phyloP scores from a whole-genome alignment of 805 yeast species.

The Lachancea waltii region DNA sequence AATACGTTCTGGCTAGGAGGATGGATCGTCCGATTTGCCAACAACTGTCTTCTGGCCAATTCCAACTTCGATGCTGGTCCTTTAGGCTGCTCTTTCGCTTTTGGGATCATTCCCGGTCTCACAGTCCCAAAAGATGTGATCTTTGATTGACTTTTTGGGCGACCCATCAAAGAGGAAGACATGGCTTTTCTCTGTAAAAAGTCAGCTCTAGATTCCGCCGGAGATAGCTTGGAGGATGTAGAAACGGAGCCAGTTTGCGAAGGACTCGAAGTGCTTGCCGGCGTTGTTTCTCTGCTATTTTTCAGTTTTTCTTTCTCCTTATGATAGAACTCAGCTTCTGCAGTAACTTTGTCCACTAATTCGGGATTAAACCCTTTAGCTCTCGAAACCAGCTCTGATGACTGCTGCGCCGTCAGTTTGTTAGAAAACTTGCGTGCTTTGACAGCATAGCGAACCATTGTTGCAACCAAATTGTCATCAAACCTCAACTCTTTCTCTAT shows the following conservation, averaged over 20 bases:
- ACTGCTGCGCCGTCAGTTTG: slow-evolving; percentile 61
- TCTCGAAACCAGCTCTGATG: slow-evolving; percentile 52
- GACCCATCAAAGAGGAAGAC: slow-evolving; percentile 25
- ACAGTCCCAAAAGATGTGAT: slow-evolving; percentile 36
- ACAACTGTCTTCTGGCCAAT: slow-evolving; percentile 32
- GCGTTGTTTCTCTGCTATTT: slow-evolving; percentile 9
- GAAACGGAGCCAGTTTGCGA: slow-evolving; percentile 4
- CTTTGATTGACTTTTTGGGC: slow-evolving; percentile 32
- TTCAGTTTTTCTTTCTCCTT: slow-evolving; percentile 25
- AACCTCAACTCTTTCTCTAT: slow-evolving; percentile 45
- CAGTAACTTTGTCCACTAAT: slow-evolving; percentile 47
- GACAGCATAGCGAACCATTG: slow-evolving; percentile 57
- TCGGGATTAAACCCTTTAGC: slow-evolving; percentile 50
- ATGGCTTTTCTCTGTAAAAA: slow-evolving; percentile 29
- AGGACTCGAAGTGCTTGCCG: slow-evolving; percentile 4
- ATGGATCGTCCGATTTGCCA: slow-evolving; percentile 31
- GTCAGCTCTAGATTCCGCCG: slow-evolving; percentile 27
- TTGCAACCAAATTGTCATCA: slow-evolving; percentile 46
- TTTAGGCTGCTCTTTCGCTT: slow-evolving; percentile 17
- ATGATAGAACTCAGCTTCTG: slow-evolving; percentile 37
- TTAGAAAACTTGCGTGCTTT: slow-evolving; percentile 63
- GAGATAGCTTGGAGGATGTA: slow-evolving; percentile 4
- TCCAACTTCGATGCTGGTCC: slow-evolving; percentile 36
- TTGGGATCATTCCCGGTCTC: slow-evolving; percentile 23
- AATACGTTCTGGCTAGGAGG: slow-evolving; percentile 49